Percentiles rank a stretch among this genome's conserved stretches.
phyloP scores from a whole-genome alignment of 225 moss, liverwort and hornwort genomes.

The Polytrichum formosum region DNA sequence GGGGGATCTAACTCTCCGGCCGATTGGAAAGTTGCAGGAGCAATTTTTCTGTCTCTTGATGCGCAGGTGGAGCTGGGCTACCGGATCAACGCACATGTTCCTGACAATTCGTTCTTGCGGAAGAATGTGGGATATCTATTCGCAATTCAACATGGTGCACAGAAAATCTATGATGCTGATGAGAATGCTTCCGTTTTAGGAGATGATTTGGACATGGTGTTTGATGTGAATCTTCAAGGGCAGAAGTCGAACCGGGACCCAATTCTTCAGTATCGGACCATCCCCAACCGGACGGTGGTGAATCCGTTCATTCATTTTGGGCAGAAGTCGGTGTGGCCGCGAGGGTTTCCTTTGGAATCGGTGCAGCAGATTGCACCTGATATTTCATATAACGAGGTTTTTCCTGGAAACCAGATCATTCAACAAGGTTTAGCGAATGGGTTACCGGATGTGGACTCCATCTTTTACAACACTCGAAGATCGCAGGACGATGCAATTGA shows the following conservation, averaged over 20 bases:
- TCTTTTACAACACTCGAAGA: constrained; percentile 82
- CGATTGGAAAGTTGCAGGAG: constrained; percentile 75
- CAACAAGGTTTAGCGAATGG: constrained; percentile 96
- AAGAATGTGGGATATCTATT: constrained; percentile 91
- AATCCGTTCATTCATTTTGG: constrained; percentile 94
- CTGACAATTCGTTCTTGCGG: constrained; percentile 56
- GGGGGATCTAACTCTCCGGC: constrained; percentile 53
- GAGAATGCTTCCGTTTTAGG: constrained; percentile 64
- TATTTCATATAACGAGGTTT: constrained; percentile 71
- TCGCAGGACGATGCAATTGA: constrained; percentile 54
- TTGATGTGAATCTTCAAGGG: constrained; percentile 72
- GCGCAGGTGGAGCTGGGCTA: constrained; percentile 68
- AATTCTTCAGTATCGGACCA: constrained; percentile 67
- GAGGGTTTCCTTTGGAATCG: constrained; percentile 74
- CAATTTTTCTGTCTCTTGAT: constrained; percentile 68
- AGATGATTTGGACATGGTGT: constrained; percentile 55
- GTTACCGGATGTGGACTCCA: constrained; percentile 89
- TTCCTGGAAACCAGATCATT: constrained; percentile 71
- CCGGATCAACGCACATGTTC: constrained; percentile 61
- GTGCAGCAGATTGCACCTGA: constrained; percentile 74
- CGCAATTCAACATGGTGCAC: constrained; percentile 91
- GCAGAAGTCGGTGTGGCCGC: constrained; percentile 88
- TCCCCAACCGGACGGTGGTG: constrained; percentile 64
- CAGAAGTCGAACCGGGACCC: constrained; percentile 49
- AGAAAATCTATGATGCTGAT: constrained; percentile 81